A percentile compares a stretch with the other conserved stretches of the same genome.
These are phyloP conservation scores for Myxozyma monticola DNA, from an alignment of 805 yeast species.

Conservation along the genomic window DNA sequence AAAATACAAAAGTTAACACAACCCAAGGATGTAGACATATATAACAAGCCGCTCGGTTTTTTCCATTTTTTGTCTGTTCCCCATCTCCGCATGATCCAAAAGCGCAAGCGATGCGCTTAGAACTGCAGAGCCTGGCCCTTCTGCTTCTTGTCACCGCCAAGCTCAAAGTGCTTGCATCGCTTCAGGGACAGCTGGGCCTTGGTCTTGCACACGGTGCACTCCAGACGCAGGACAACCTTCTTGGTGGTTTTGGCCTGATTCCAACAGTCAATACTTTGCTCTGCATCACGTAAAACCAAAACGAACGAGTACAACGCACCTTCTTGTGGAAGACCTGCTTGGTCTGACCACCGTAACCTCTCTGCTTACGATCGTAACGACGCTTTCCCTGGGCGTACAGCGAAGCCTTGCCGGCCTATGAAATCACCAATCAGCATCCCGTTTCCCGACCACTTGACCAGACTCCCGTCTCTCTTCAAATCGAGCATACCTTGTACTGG, in stretches of 20 bases:
- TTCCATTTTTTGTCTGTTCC: no score
- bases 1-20: no score
- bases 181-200: conserved; percentile 96
- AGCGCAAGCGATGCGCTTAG: no score
- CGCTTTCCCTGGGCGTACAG: conserved; percentile 99
- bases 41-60: no score
- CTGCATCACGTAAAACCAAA: no score
- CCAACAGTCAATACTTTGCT: not conserved
- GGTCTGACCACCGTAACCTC: conserved; percentile 99
- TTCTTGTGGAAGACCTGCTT: conserved; percentile 99
- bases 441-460: not conserved
- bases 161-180: conserved; percentile 99
- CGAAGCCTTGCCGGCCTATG: conserved; percentile 95
- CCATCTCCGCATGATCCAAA: no score
- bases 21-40: no score
- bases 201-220: conserved; percentile 98
- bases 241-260: conserved; percentile 92
- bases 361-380: conserved; percentile 99
- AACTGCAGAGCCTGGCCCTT: conserved; percentile 99
- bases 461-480: not conserved
- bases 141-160: conserved; percentile 99
- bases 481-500: conserved; percentile 77
- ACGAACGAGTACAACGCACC: conserved; percentile 30
- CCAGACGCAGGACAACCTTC: conserved; percentile 99
- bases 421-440: not conserved